phyloP scores from a whole-genome alignment of 2,329 filamentous ascomycete genomes.

The Colletotrichum limetticola region DNA sequence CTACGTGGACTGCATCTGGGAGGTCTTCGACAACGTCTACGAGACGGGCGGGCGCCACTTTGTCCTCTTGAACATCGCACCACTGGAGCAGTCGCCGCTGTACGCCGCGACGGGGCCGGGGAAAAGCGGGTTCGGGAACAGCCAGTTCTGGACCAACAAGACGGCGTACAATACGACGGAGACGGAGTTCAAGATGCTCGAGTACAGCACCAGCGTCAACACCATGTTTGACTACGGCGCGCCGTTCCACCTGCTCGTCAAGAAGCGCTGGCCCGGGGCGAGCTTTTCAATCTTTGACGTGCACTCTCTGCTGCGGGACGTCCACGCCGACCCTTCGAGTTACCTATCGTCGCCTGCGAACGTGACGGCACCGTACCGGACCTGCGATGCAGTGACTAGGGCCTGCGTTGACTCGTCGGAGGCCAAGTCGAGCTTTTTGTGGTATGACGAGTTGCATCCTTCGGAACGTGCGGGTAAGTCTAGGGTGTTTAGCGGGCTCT shows the following conservation, averaged over 20 bases:
- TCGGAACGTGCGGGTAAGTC: conserved; percentile 70
- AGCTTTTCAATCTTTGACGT: conserved; percentile 75
- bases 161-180: conserved; percentile 58
- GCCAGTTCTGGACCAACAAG: conserved; percentile 59
- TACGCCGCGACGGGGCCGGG: conserved; percentile 65
- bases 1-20: conserved; percentile 76
- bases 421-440: conserved; percentile 71
- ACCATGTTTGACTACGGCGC: conserved; percentile 59
- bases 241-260: conserved; percentile 56
- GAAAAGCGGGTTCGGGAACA: conserved; percentile 47
- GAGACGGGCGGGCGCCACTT: conserved; percentile 74
- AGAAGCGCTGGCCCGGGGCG: conserved; percentile 65
- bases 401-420: conserved; percentile 51
- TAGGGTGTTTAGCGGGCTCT: neutral
- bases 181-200: conserved; percentile 54
- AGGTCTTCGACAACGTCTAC: conserved; percentile 72
- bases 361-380: conserved; percentile 66
- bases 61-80: conserved; percentile 76
- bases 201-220: conserved; percentile 62
- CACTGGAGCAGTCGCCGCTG: conserved; percentile 74
- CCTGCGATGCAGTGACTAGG: conserved; percentile 55
- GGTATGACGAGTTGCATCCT: conserved; percentile 80
- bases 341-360: conserved; percentile 75
- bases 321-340: conserved; percentile 66
- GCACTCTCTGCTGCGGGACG: conserved; percentile 71